phyloP scores from a whole-genome alignment of 176 grass and related monocot species.

The Triticum dicoccoides region DNA sequence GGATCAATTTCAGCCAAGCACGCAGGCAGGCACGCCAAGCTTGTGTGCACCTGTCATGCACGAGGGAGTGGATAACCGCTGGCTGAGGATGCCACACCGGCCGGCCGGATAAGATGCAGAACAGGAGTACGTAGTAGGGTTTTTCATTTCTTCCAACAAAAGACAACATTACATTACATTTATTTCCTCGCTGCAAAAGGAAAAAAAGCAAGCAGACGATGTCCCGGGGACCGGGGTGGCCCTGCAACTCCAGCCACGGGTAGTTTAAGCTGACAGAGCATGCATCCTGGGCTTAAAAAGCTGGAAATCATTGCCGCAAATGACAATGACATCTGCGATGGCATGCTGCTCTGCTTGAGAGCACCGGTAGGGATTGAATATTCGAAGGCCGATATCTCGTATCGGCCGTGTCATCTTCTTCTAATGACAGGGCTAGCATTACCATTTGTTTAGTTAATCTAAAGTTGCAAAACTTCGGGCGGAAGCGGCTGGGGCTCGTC shows the following conservation, averaged over 20 bases:
- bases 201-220: background rate
- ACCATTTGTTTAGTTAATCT: background rate
- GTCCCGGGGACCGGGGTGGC: background rate
- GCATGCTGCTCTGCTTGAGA: background rate
- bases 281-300: slow-evolving; percentile 6
- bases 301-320: slow-evolving; percentile 32
- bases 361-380: slow-evolving; percentile 25
- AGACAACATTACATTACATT: background rate
- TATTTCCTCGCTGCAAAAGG: background rate
- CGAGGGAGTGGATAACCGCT: background rate
- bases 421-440: slow-evolving; percentile 48
- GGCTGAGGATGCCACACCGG: background rate
- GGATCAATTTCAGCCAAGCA: background rate
- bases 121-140: background rate
- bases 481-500: background rate
- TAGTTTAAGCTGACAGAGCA: background rate
- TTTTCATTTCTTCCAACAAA: slow-evolving; percentile 5
- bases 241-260: slow-evolving; percentile 14
- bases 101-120: slow-evolving; percentile 24
- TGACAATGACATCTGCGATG: background rate
- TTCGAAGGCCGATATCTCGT: background rate
- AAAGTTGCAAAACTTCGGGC: background rate
- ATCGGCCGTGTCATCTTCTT: background rate
- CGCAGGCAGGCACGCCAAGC: background rate
- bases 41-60: background rate